Evolutionary conservation across 75 land plant genomes (phyloP).

Genomic region (Pinus taeda): DNA sequence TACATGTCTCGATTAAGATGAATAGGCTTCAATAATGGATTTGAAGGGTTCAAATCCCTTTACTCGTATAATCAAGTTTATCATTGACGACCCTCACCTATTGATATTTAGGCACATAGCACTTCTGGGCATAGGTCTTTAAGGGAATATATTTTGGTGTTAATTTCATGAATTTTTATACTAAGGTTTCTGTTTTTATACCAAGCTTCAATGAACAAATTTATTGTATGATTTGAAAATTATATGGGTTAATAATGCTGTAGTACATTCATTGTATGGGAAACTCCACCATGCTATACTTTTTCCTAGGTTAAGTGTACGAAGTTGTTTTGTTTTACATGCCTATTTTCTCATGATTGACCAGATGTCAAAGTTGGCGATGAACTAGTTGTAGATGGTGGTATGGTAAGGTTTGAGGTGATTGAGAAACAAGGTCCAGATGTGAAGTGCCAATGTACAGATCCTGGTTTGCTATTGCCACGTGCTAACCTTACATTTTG

Average conservation of each 20-base stretch:
- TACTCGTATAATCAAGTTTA: no score
- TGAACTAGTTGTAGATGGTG: constrained; percentile 41
- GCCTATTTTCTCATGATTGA: background rate
- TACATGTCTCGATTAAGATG: no score
- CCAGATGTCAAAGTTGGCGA: constrained; percentile 30
- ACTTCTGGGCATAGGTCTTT: background rate
- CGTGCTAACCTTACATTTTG: constrained; percentile 36
- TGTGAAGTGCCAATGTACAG: constrained; percentile 27
- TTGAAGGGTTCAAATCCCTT: no score
- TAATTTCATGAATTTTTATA: background rate
- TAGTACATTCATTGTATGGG: background rate
- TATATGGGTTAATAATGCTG: background rate
- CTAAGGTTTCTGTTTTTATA: background rate
- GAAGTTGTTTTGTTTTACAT: background rate
- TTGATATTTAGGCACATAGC: no score
- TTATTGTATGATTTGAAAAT: background rate
- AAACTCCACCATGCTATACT: no score
- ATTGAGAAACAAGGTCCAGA: constrained; percentile 28
- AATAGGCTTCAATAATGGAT: no score
- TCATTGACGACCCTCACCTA: no score
- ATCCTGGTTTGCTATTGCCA: constrained; percentile 38
- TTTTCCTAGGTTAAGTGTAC: background rate
- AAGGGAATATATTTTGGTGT: background rate
- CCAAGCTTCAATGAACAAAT: background rate
- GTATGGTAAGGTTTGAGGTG: constrained; percentile 39